Percentiles rank a stretch among this genome's conserved stretches.
Evolutionary conservation across 768 basidiomycete species (phyloP).

Genomic region (Coprinopsis marcescibilis): DNA sequence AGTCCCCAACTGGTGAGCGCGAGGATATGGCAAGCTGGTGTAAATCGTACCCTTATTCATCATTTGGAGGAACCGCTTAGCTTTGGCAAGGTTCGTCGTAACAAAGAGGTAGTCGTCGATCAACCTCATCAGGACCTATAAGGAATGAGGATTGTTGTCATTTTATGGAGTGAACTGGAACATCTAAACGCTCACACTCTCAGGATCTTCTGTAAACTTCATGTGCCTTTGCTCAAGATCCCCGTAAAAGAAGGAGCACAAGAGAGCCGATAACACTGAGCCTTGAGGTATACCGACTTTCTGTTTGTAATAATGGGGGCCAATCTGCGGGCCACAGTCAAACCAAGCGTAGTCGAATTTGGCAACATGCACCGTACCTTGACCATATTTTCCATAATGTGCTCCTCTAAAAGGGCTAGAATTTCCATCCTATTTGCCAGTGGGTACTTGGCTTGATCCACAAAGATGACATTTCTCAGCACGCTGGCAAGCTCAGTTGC

Average conservation of each 20-base stretch:
- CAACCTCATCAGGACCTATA: slow-evolving; percentile 79
- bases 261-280: slow-evolving; percentile 87
- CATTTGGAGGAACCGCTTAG: slow-evolving; percentile 59
- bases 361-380: slow-evolving; percentile 43
- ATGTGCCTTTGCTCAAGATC: slow-evolving; percentile 61
- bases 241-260: slow-evolving; percentile 94
- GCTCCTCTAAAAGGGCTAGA: slow-evolving; percentile 74
- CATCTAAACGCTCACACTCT: slow-evolving; percentile 50
- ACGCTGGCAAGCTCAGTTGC: slow-evolving; percentile 62
- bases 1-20: neutral
- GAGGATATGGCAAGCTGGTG: neutral
- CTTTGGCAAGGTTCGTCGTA: slow-evolving; percentile 57
- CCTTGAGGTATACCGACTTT: slow-evolving; percentile 96
- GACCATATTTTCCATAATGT: slow-evolving; percentile 89
- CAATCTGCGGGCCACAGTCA: slow-evolving; percentile 55
- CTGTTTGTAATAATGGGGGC: slow-evolving; percentile 76
- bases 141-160: neutral
- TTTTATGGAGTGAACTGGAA: neutral
- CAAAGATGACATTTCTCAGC: slow-evolving; percentile 73
- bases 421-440: slow-evolving; percentile 48
- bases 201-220: slow-evolving; percentile 46
- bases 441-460: slow-evolving; percentile 62
- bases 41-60: slow-evolving; percentile 62
- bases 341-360: slow-evolving; percentile 1
- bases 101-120: slow-evolving; percentile 96